Percentiles rank a stretch among this genome's conserved stretches.
phyloP scores from a whole-genome alignment of 495 filamentous ascomycete species.

The Tuber indicum region DNA sequence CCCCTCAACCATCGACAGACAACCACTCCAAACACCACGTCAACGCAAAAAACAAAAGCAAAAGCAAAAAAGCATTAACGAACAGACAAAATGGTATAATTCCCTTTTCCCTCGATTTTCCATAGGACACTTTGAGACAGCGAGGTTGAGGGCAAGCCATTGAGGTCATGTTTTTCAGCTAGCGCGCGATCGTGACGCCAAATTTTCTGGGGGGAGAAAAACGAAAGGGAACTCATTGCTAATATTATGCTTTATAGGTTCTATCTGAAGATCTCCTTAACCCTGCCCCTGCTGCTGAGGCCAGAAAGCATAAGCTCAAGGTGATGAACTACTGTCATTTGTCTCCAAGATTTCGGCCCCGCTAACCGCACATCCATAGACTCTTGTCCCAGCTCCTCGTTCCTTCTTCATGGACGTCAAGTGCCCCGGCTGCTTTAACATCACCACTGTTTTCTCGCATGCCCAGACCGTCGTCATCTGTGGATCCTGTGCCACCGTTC shows the following conservation, averaged over 20 bases:
- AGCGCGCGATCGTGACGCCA: background rate
- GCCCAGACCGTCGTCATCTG: slow-evolving; percentile 99
- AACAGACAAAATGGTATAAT: slow-evolving; percentile 31
- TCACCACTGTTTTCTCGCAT: slow-evolving; percentile 99
- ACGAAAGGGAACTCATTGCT: background rate
- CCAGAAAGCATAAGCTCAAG: slow-evolving; percentile 99
- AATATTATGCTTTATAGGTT: slow-evolving; percentile 56
- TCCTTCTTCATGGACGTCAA: slow-evolving; percentile 99
- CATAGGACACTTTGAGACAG: background rate
- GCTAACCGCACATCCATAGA: slow-evolving; percentile 50
- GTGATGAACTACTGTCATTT: slow-evolving; percentile 50
- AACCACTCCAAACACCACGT: slow-evolving; percentile 7
- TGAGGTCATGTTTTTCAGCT: background rate
- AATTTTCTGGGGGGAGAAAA: background rate
- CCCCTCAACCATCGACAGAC: slow-evolving; percentile 13
- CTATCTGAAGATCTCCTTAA: slow-evolving; percentile 99
- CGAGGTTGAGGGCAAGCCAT: background rate
- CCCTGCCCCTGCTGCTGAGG: slow-evolving; percentile 89
- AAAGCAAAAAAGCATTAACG: slow-evolving; percentile 13
- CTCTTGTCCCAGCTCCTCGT: slow-evolving; percentile 85
- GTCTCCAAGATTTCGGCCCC: slow-evolving; percentile 31
- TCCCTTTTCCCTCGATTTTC: slow-evolving; percentile 5
- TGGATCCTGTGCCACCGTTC: slow-evolving; percentile 91
- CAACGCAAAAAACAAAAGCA: slow-evolving; percentile 18
- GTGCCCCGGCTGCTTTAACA: slow-evolving; percentile 99